phyloP scores from a whole-genome alignment of 177 flowering plant genomes.

The Vitis hybrid region DNA sequence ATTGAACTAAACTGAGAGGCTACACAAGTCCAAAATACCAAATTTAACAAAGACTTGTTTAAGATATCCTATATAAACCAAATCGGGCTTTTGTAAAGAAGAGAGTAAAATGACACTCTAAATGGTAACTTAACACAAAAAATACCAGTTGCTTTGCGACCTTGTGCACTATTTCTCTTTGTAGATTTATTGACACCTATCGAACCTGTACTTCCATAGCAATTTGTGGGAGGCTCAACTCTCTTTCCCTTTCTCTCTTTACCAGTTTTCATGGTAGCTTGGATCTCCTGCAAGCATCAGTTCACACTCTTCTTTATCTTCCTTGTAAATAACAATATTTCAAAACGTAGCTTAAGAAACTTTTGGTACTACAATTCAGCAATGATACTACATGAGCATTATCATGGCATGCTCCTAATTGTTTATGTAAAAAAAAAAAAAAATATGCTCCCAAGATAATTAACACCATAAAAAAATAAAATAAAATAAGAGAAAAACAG shows the following conservation, averaged over 20 bases:
- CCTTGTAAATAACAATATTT: not conserved
- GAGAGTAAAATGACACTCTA: too few relatives aligned
- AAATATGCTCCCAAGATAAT: not conserved
- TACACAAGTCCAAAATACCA: not conserved
- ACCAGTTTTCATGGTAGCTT: conserved; percentile 31
- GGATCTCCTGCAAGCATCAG: conserved; percentile 8
- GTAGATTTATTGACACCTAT: conserved; percentile 19
- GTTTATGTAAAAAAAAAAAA: not conserved
- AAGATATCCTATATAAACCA: not conserved
- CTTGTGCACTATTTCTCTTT: conserved; percentile 18
- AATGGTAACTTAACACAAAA: too few relatives aligned
- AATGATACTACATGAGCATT: not conserved
- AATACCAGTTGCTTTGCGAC: conserved; percentile 23
- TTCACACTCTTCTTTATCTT: not conserved
- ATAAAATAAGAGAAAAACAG: not conserved
- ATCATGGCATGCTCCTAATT: not conserved
- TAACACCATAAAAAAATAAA: not conserved
- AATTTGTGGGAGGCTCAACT: conserved; percentile 16
- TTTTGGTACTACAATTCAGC: not conserved
- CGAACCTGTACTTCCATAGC: conserved; percentile 6
- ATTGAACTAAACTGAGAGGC: not conserved
- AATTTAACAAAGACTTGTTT: not conserved
- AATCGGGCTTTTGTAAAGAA: too few relatives aligned
- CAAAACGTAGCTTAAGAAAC: not conserved
- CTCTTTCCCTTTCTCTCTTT: conserved; percentile 21